A percentile compares a stretch with the other conserved stretches of the same genome.
Conservation (phyloP, 495 filamentous ascomycete species). For the Hypoxylon rickii region DNA sequence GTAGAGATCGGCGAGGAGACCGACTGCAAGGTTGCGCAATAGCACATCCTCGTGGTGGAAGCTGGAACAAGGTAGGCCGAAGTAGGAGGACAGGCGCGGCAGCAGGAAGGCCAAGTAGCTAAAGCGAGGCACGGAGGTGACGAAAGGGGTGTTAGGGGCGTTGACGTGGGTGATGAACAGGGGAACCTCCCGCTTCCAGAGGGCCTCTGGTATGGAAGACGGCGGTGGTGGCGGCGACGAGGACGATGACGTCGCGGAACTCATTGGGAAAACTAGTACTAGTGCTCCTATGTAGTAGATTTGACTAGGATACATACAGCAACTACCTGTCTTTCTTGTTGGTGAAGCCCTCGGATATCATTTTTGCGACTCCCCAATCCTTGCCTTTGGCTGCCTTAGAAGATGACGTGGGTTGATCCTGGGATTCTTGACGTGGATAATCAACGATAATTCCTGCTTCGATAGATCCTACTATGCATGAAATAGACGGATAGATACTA, state of each 20-base stretch:
- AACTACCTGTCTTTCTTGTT: slow-evolving; percentile 12
- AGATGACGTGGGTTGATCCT: neutral
- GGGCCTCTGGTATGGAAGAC: slow-evolving; percentile 43
- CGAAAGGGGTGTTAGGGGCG: slow-evolving; percentile 46
- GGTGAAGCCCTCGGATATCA: slow-evolving; percentile 12
- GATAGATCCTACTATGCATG: too few relatives aligned
- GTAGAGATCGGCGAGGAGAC: slow-evolving; percentile 86
- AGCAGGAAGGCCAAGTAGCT: slow-evolving; percentile 78
- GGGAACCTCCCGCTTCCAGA: slow-evolving; percentile 58
- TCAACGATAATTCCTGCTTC: too few relatives aligned
- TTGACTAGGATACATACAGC: neutral
- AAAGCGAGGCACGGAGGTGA: slow-evolving; percentile 66
- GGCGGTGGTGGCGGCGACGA: slow-evolving; percentile 2
- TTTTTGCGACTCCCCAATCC: slow-evolving; percentile 11
- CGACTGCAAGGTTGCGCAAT: slow-evolving; percentile 76
- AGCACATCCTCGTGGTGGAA: slow-evolving; percentile 80
- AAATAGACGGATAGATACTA: too few relatives aligned
- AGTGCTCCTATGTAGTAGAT: neutral
- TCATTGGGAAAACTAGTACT: too few relatives aligned
- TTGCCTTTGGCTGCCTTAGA: neutral
- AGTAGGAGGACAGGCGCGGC: slow-evolving; percentile 79
- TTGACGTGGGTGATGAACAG: slow-evolving; percentile 55
- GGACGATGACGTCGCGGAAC: slow-evolving; percentile 2
- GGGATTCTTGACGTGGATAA: neutral
- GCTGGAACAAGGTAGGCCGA: slow-evolving; percentile 69